Conservation (phyloP, 495 filamentous ascomycete genomes). For the Trichoderma virens region DNA sequence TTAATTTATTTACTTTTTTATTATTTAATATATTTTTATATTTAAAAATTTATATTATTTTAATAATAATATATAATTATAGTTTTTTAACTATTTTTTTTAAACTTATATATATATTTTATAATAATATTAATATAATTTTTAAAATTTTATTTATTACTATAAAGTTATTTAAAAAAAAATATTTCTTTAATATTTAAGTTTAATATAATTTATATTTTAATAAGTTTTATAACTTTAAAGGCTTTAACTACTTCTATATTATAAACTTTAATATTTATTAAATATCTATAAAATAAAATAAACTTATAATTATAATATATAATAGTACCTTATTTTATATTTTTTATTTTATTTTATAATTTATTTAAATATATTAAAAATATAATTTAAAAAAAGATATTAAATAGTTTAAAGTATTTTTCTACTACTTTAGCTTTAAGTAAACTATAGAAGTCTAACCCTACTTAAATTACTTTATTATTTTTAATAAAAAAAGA, state of each 20-base stretch:
- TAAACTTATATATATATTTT: neutral
- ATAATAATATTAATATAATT: neutral
- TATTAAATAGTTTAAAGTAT: neutral
- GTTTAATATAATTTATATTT: neutral
- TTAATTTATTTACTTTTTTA: too few species aligned
- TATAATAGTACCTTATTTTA: neutral
- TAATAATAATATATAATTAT: neutral
- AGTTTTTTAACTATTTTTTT: neutral
- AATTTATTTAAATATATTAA: neutral
- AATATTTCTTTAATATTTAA: neutral
- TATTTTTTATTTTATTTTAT: neutral
- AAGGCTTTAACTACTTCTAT: neutral
- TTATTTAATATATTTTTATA: neutral
- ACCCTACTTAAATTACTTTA: neutral
- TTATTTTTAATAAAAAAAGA: neutral
- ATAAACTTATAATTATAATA: neutral
- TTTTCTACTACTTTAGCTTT: neutral
- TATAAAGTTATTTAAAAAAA: neutral
- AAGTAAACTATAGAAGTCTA: neutral
- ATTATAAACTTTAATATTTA: too few species aligned
- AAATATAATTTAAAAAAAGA: neutral
- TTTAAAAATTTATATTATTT: neutral
- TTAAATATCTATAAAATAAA: too few species aligned
- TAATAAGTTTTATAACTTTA: neutral
- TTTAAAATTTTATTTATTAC: neutral